These are phyloP conservation scores for Penicillium sclerotiorum DNA, from an alignment of 2,329 filamentous ascomycete species.

Conservation along the genomic window DNA sequence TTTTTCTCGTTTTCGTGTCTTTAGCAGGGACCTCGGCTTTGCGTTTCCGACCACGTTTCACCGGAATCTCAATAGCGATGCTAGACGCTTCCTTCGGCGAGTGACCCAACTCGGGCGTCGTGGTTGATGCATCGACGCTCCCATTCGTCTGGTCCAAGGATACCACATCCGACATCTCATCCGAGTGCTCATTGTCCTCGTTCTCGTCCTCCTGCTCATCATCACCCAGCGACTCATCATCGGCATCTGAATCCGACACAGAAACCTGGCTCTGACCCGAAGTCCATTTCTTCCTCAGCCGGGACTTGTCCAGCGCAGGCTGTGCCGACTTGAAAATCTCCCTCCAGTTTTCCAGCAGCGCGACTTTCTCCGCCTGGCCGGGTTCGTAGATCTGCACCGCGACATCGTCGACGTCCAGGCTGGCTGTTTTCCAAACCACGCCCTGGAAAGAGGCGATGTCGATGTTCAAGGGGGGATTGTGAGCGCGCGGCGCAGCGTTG, in stretches of 20 bases:
- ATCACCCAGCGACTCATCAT: constrained; percentile 2
- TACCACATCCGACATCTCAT: constrained; percentile 22
- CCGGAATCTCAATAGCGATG: constrained; percentile 3
- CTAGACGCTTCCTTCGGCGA: constrained; percentile 14
- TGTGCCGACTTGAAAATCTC: constrained; percentile 45
- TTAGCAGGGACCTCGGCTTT: constrained; percentile 18
- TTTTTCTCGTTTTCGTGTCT: constrained; percentile 12
- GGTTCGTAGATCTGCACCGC: constrained; percentile 38
- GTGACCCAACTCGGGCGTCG: constrained; percentile 20
- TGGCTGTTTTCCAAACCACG: constrained; percentile 43
- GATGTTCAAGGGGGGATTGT: constrained; percentile 14
- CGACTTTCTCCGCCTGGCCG: constrained; percentile 45
- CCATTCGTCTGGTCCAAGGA: constrained; percentile 15
- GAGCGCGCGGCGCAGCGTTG: constrained; percentile 8
- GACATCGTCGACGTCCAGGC: constrained; percentile 27
- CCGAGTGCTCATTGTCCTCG: constrained; percentile 14
- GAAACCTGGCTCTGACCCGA: not conserved
- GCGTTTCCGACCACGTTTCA: constrained; percentile 21
- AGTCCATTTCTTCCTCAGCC: constrained; percentile 18
- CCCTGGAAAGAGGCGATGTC: constrained; percentile 40
- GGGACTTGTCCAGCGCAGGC: constrained; percentile 31
- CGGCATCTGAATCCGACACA: not conserved
- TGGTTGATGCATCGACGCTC: constrained; percentile 23
- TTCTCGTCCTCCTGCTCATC: constrained; percentile 15
- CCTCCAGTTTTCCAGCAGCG: constrained; percentile 50